phyloP scores from a whole-genome alignment of 371 early-diverging fungal species.

The Syncephalis fuscata region DNA sequence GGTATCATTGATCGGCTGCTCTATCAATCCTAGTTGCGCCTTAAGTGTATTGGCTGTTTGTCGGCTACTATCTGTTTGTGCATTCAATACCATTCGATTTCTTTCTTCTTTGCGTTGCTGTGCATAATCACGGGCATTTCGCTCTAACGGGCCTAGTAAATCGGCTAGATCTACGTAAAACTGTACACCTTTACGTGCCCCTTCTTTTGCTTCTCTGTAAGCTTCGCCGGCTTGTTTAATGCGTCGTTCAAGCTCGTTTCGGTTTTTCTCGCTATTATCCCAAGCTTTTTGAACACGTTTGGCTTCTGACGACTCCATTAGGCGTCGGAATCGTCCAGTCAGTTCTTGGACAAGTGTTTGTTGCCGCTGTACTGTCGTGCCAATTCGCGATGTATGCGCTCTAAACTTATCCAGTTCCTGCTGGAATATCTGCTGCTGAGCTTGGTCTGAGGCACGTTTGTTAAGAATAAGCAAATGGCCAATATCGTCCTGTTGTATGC shows the following conservation, averaged over 20 bases:
- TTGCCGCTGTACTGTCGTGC: slow-evolving; percentile 59
- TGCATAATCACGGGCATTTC: slow-evolving; percentile 46
- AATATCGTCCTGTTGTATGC: slow-evolving; percentile 81
- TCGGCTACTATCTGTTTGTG: slow-evolving; percentile 38
- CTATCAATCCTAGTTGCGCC: slow-evolving; percentile 33
- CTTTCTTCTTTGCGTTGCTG: slow-evolving; percentile 50
- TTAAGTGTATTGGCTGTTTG: slow-evolving; percentile 52
- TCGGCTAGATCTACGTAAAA: slow-evolving; percentile 62
- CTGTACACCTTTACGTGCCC: slow-evolving; percentile 49
- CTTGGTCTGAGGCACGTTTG: slow-evolving; percentile 39
- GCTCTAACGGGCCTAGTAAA: slow-evolving; percentile 34
- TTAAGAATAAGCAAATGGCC: slow-evolving; percentile 64
- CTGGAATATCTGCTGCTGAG: slow-evolving; percentile 74
- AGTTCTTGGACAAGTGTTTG: slow-evolving; percentile 57
- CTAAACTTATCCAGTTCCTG: slow-evolving; percentile 81
- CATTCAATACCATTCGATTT: slow-evolving; percentile 29
- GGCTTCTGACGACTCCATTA: slow-evolving; percentile 60
- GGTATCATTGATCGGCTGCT: slow-evolving; percentile 8
- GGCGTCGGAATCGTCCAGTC: slow-evolving; percentile 43
- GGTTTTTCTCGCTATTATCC: slow-evolving; percentile 40
- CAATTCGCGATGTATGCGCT: slow-evolving; percentile 53
- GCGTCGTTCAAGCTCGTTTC: slow-evolving; percentile 32
- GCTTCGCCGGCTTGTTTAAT: slow-evolving; percentile 34
- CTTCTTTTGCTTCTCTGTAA: slow-evolving; percentile 48
- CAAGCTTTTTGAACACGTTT: slow-evolving; percentile 41